Conservation (phyloP, 768 basidiomycete species). For the Rhizopogon vesiculosus region DNA sequence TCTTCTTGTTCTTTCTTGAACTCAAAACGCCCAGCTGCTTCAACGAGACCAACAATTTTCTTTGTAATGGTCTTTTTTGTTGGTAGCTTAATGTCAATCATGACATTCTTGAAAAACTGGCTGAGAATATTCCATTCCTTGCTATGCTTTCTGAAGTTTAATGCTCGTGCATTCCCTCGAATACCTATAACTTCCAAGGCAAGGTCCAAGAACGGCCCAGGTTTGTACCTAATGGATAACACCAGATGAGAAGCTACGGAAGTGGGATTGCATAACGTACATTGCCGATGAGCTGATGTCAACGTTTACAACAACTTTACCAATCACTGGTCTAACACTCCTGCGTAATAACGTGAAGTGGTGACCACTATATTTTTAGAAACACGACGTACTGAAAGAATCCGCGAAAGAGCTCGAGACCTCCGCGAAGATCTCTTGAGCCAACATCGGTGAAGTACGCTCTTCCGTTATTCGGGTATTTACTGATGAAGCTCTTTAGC, state of each 20-base stretch:
- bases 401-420: conserved; percentile 43
- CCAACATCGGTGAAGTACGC: conserved; percentile 40
- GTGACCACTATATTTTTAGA: background rate
- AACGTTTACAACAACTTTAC: conserved; percentile 40
- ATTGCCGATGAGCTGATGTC: conserved; percentile 43
- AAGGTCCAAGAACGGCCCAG: conserved; percentile 22
- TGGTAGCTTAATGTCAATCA: conserved; percentile 18
- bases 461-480: conserved; percentile 40
- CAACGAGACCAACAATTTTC: conserved; percentile 35
- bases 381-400: conserved; percentile 41
- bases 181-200: conserved; percentile 29
- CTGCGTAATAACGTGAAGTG: conserved; percentile 17
- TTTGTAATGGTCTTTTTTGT: conserved; percentile 18
- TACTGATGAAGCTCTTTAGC: conserved; percentile 19
- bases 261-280: conserved; percentile 21
- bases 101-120: conserved; percentile 33
- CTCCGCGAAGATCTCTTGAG: conserved; percentile 20
- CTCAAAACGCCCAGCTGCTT: conserved; percentile 30
- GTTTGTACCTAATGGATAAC: conserved; percentile 19
- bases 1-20: conserved; percentile 28
- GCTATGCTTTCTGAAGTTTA: conserved; percentile 19
- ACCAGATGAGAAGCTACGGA: background rate
- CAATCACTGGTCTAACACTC: conserved; percentile 40
- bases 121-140: conserved; percentile 28
- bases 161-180: conserved; percentile 14